A percentile compares a stretch with the other conserved stretches of the same genome.
Evolutionary conservation across 352 stramenopile genomes (phyloP).

Genomic region (Pythium aphanidermatum): DNA sequence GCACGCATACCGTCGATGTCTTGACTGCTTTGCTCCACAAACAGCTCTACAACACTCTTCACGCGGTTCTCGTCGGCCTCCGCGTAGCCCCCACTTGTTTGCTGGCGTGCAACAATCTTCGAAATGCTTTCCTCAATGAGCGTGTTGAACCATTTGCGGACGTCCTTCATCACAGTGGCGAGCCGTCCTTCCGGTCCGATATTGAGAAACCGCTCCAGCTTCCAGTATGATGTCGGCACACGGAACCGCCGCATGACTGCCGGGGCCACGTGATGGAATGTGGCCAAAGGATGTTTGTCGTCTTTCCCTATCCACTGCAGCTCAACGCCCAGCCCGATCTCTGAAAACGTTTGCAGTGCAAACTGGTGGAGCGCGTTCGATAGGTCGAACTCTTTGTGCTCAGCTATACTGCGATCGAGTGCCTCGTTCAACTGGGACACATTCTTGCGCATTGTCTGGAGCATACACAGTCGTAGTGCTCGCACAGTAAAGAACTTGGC

Average conservation of each 20-base stretch:
- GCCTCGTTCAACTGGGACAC: slow-evolving; percentile 11
- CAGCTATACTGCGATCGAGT: slow-evolving; percentile 5
- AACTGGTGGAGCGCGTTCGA: slow-evolving; percentile 36
- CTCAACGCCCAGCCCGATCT: slow-evolving; percentile 43
- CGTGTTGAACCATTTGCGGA: slow-evolving; percentile 35
- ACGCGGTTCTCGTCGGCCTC: background rate
- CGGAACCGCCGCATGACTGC: slow-evolving; percentile 43
- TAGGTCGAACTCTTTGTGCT: slow-evolving; percentile 10
- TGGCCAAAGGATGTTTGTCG: slow-evolving; percentile 34
- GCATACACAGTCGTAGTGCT: slow-evolving; percentile 19
- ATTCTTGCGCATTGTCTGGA: slow-evolving; percentile 9
- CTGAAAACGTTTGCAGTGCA: slow-evolving; percentile 43
- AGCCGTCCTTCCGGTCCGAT: slow-evolving; percentile 33
- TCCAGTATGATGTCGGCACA: slow-evolving; percentile 45
- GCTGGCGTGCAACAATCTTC: slow-evolving; percentile 1
- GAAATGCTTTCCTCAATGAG: slow-evolving; percentile 30
- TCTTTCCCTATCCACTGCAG: slow-evolving; percentile 27
- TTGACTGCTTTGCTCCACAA: slow-evolving; percentile 11
- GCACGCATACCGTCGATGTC: slow-evolving; percentile 22
- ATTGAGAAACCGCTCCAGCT: slow-evolving; percentile 36
- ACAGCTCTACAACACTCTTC: slow-evolving; percentile 17
- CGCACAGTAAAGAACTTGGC: slow-evolving; percentile 25
- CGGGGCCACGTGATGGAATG: slow-evolving; percentile 27
- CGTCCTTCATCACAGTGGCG: slow-evolving; percentile 14
- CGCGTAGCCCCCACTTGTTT: background rate